Conservation (phyloP, 352 stramenopile species). For the Phytophthora pluvialis region DNA sequence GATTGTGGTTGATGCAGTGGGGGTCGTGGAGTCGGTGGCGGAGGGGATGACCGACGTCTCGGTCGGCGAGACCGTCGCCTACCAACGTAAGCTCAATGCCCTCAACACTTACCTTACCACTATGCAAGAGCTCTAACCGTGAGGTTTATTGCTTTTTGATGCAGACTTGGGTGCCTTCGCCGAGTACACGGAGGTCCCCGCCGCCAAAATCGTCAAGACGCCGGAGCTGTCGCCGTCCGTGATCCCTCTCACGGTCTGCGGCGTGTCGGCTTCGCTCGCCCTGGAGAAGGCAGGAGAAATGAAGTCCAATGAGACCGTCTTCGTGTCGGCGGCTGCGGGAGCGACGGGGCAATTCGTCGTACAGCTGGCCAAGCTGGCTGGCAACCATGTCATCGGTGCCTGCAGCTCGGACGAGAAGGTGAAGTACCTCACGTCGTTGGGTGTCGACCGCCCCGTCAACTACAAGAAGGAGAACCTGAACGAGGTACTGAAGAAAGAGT, state of each 20-base stretch:
- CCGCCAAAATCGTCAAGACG: slow-evolving; percentile 36
- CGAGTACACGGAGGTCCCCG: slow-evolving; percentile 53
- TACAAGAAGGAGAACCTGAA: slow-evolving; percentile 64
- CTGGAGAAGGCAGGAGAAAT: slow-evolving; percentile 65
- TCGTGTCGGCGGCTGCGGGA: slow-evolving; percentile 49
- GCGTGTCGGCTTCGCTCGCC: slow-evolving; percentile 52
- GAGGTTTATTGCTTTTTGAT: neutral
- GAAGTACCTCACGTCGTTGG: slow-evolving; percentile 61
- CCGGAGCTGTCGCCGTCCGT: slow-evolving; percentile 30
- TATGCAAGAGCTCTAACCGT: neutral
- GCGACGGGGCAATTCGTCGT: slow-evolving; percentile 83
- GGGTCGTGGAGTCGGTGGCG: slow-evolving; percentile 47
- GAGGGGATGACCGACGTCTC: slow-evolving; percentile 45
- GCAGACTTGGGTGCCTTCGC: slow-evolving; percentile 57
- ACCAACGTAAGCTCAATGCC: slow-evolving; percentile 35
- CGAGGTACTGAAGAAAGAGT: slow-evolving; percentile 46
- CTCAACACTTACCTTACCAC: neutral
- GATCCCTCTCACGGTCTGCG: slow-evolving; percentile 48
- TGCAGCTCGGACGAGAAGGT: slow-evolving; percentile 80
- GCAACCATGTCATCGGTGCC: slow-evolving; percentile 62
- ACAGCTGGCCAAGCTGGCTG: slow-evolving; percentile 74
- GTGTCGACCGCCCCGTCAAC: slow-evolving; percentile 65
- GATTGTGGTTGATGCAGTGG: slow-evolving; percentile 26
- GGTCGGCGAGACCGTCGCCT: slow-evolving; percentile 48
- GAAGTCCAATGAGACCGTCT: slow-evolving; percentile 44